Evolutionary conservation across 2,329 filamentous ascomycete genomes (phyloP).

Genomic region (Neurospora sp.): DNA sequence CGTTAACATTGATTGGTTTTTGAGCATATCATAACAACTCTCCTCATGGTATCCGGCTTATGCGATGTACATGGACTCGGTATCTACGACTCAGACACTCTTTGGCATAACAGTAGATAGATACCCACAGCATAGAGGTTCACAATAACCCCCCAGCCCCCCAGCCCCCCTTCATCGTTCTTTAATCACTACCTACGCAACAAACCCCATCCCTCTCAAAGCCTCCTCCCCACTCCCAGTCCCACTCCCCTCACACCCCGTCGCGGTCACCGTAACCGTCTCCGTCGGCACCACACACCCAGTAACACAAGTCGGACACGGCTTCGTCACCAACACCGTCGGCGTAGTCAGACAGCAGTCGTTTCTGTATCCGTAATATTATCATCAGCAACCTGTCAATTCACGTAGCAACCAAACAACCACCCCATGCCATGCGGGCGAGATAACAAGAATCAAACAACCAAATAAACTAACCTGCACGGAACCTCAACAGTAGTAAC

Average conservation of each 20-base stretch:
- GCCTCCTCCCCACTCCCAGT: not conserved
- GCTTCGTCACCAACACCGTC: constrained; percentile 15
- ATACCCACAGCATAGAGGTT: not conserved
- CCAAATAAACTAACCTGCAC: constrained; percentile 15
- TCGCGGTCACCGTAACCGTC: constrained; percentile 12
- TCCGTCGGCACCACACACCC: constrained; percentile 18
- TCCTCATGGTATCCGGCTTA: not conserved
- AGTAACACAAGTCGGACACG: constrained; percentile 19
- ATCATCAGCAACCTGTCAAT: not conserved
- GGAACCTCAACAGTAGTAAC: constrained; percentile 25
- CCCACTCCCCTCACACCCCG: constrained; percentile 13
- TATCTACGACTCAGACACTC: not conserved
- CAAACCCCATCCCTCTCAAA: not conserved
- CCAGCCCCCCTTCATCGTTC: not conserved
- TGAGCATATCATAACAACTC: not conserved
- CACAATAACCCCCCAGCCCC: not conserved
- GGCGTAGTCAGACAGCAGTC: constrained; percentile 29
- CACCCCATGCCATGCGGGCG: too few relatives aligned
- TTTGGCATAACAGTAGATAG: not conserved
- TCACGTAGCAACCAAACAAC: not conserved
- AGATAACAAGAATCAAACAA: too few relatives aligned
- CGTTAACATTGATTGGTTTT: not conserved
- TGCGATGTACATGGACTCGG: not conserved
- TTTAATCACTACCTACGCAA: not conserved
- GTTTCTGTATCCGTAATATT: constrained; percentile 12